A percentile compares a stretch with the other conserved stretches of the same genome.
These are phyloP conservation scores for Ophiostoma tasmaniense DNA, from an alignment of 2,329 filamentous ascomycete genomes.

Conservation along the genomic window DNA sequence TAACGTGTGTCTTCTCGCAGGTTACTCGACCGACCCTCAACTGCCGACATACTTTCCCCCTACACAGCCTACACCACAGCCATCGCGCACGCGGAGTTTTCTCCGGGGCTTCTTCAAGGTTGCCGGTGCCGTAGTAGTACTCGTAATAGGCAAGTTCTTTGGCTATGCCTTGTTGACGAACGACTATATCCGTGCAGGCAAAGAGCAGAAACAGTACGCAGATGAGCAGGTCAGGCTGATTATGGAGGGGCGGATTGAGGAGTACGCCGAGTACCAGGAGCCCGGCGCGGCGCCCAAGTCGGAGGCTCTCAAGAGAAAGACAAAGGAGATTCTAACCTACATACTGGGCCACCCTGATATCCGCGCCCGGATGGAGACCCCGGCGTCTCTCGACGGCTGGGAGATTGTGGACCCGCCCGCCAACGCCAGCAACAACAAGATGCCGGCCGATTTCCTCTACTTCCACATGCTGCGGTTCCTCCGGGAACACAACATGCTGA, in stretches of 20 bases:
- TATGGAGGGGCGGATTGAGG: not conserved
- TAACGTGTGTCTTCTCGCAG: not conserved
- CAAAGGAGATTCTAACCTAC: not conserved
- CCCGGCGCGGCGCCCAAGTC: not conserved
- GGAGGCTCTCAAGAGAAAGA: not conserved
- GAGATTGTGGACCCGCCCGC: not conserved
- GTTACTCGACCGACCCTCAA: not conserved
- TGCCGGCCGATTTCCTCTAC: conserved; percentile 71
- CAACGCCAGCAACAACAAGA: conserved; percentile 21
- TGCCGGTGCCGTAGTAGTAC: not conserved
- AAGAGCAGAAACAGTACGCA: not conserved
- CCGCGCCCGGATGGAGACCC: not conserved
- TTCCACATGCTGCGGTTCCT: conserved; percentile 70
- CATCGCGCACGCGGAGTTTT: not conserved
- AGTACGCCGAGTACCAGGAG: not conserved
- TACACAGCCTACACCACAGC: not conserved
- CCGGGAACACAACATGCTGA: conserved; percentile 70
- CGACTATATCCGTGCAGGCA: not conserved
- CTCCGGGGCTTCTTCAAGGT: not conserved
- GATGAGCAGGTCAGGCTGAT: conserved; percentile 2
- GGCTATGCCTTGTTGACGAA: not conserved
- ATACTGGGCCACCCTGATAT: conserved; percentile 4
- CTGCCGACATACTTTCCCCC: conserved; percentile 1
- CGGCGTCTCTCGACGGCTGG: not conserved
- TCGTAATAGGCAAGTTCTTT: not conserved